Evolutionary conservation across 306 rosid species (phyloP), one percentile per base, ranked within the genome.

Genomic region (Cucumis melo): DNA sequence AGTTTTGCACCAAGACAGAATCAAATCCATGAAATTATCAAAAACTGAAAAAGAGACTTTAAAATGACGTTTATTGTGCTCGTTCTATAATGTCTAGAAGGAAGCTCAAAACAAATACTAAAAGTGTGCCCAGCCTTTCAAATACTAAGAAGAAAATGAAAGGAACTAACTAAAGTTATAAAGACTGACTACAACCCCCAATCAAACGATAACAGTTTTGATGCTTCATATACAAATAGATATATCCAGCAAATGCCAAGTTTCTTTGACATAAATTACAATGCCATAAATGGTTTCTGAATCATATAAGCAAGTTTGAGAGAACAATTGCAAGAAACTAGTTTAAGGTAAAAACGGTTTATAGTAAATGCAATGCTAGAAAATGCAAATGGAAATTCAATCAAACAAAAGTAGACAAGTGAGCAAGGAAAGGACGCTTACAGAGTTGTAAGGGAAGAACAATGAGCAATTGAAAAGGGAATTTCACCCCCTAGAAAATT

Each of bases 391-490:
- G 14, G 17, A 73, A 19, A 73, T 10, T 51, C 20, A 53, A 73
- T 17, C 62, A 51, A 53, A 16, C 46, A 51, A 32, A 53, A 73
- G 62, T 72, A 36, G 58, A 75, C 60, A 75, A 2, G 61, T 19
- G 44, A 38, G 41, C 17, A 48, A 68, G 80, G 36, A 83, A 73
- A 82, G 83, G 58, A 61, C 60, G 88, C 98, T 86, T 84, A 93
- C 98, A 93, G 75, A 55, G 89, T 86, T 46, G 87, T 78, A 66
- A 94, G 83, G 6, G 89, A 84, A 42, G 95, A 82, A 78, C 95
- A 94, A 73, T 88, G 88, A 83, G 55, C 91, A 63, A 94, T 83
- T 73, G 97, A 84, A 29, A 79, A 78, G 71, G 97, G 96, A 77
- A 94, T 84, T 81, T 77, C 79, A 64, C 94, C 98, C 4, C 27